Evolutionary conservation across 352 stramenopile species (phyloP), one percentile per base, ranked within the genome.

Genomic region (Achlya hypogyna): DNA sequence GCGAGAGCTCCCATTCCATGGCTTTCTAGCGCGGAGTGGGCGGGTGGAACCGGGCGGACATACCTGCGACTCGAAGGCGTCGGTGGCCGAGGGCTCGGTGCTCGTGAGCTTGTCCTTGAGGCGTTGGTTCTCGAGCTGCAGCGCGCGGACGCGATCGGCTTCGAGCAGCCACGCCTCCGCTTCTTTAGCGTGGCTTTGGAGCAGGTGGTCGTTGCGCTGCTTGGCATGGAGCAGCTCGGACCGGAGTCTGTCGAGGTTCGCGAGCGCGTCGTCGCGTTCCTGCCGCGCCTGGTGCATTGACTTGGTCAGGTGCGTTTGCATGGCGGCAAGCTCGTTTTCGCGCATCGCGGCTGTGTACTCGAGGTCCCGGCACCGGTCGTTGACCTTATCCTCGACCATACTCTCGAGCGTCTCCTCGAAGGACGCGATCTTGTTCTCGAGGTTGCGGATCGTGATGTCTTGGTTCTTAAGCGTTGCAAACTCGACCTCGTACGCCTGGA

Each of bases 401-500:
- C 84, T 74, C 1, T 95, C 87, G 54, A 82, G 80, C 40, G 86
- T 80, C 28, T 80, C 72, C 49, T 95, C 77, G 45, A 97, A 81
- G 35, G 87, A 76, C 43, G 72, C 74, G 53, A 98, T 80, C 53
- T 96, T 84, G 47, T 86, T 84, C 63, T 98, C 90, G n/a, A 98
- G 78, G 51, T 96, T 97, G 3, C 91, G 86, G 74, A 98, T 98
- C 40, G 93, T 98, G 68, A 98, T 97, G 58, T 98, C 93, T 72
- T 98, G 93, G 76, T 98, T 98, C 77, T 98, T 98, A 0, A 98
- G 76, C 51, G 76, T 84, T 2, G 86, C 83, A 72, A 98, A 98
- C 70, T 98, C 95, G 18, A 91, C 76, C 75, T 98, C 89, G 67
- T 96, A 98, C 38, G 98, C 89, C 16, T 86, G 83, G 4, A 98